Evolutionary conservation across 345 rosid genomes (phyloP), one percentile per base, ranked within the genome.

Genomic region (Lepidium sativum): DNA sequence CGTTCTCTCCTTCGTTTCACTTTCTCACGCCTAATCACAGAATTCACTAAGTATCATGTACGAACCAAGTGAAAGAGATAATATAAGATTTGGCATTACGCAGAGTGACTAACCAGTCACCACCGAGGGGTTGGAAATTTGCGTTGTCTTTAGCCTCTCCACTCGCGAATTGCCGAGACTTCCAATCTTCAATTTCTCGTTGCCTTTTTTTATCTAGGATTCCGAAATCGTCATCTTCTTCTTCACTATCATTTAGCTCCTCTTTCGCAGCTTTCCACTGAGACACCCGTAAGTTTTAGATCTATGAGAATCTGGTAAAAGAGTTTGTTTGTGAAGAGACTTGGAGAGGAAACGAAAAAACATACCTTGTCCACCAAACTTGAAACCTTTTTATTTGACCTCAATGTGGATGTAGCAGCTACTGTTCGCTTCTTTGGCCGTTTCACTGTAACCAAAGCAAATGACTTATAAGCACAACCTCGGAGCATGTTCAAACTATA

Each of bases 201-300:
- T 79, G 83, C 21, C 95, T 83, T 78, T 94, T 94, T 60, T 54
- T 94, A 68, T 94, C 96, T 29, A 90, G 49, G 18, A 74, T 72
- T 72, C 79, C 85, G 41, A 72, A 80, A 31, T 89, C 82, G 59
- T 78, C 82, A 61, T 88, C 82, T 64, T 89, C n/a, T n/a, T n/a
- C 94, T 34, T 82, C 97, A 35, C 78, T 78, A 72, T 89, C 92
- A 33, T 86, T 78, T 70, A 94, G 66, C 78, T 90, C 99, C 75
- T 90, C 97, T 75, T 94, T 90, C 49, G 96, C 99, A 54, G 99
- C 99, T 80, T 90, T 94, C 97, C 99, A 94, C 99, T 94, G 66
- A 20, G 23, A 35, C 11, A 52, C 43, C 10, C 27, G 27, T n/a
- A 35, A 49, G 60, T 47, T 32, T 33, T 17, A 31, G 15, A 12